Conservation (phyloP, 108 stramenopile species). For the Cylindrotheca closterium region DNA sequence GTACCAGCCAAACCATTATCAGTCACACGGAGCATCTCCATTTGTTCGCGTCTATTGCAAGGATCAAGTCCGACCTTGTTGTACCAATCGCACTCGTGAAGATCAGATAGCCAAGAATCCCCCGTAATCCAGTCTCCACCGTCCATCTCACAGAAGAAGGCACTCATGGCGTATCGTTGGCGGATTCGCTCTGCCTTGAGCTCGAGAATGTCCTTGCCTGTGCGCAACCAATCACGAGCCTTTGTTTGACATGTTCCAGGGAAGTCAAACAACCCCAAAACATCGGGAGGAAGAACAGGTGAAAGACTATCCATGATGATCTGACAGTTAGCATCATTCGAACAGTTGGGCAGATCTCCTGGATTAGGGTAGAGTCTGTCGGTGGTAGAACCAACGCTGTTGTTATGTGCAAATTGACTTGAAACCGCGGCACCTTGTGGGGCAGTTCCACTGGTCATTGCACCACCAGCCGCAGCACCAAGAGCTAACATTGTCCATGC, state of each 20-base stretch:
- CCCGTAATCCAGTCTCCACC: slow-evolving; percentile 51
- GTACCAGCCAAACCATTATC: slow-evolving; percentile 49
- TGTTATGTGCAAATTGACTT: slow-evolving; percentile 7
- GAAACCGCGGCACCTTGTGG: background rate
- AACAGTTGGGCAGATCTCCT: slow-evolving; percentile 22
- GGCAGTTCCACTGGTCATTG: slow-evolving; percentile 5
- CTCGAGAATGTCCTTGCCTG: slow-evolving; percentile 45
- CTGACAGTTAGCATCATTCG: slow-evolving; percentile 31
- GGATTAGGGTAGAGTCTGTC: slow-evolving; percentile 26
- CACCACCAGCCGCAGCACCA: slow-evolving; percentile 29
- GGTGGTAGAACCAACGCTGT: slow-evolving; percentile 12
- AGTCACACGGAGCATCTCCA: slow-evolving; percentile 38
- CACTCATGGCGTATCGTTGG: slow-evolving; percentile 47
- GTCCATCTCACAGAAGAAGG: slow-evolving; percentile 48
- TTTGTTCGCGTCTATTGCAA: slow-evolving; percentile 43
- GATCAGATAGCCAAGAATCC: slow-evolving; percentile 44
- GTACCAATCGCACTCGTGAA: slow-evolving; percentile 60
- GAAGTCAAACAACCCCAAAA: slow-evolving; percentile 31
- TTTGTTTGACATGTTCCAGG: slow-evolving; percentile 46
- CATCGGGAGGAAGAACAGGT: slow-evolving; percentile 34
- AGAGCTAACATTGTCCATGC: slow-evolving; percentile 34
- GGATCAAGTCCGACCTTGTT: slow-evolving; percentile 43
- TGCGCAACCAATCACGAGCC: slow-evolving; percentile 47
- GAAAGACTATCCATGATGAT: slow-evolving; percentile 34
- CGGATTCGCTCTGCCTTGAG: slow-evolving; percentile 43